Base-by-base conservation (phyloP, 306 rosid genomes). In the Comarum palustre region DNA sequence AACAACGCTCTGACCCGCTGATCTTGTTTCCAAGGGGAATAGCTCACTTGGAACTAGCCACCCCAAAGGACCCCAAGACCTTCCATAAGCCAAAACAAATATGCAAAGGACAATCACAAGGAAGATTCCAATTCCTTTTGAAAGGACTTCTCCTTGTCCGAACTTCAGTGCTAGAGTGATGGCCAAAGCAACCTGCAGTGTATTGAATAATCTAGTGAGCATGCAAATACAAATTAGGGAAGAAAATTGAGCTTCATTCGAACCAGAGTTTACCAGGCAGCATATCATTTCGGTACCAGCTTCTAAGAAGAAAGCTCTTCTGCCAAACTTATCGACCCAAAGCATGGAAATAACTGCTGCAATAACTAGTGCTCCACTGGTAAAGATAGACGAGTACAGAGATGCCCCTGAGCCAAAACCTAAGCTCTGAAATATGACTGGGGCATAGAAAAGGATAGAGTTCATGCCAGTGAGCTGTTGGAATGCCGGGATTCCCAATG, bases 21-120 rank as follows among this genome's bases (percentile, higher is more conserved):
- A 90, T 75, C 99, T 88, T 41, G 89, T 88, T 83, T 95, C 99
- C 73, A 95, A 76, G 25, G 99, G 97, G 59, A 95, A 95, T 4
- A 95, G 76, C 86, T 95, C 99, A 78, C 97, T 92, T 0, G 99
- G 96, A 72, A 95, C 99, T 71, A 95, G 76, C 99, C 99, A 95
- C 19, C 93, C 97, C 29, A 95, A 60, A 10, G 99, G 99, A 55
- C 97, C 97, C 99, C 96, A 95, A 3, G 99, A 90, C 84, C 99
- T 90, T 77, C 99, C 99, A 73, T 92, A 95, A 45, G 93, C 96
- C 87, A 95, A 81, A 24, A 95, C 99, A n/a, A 92, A 95, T 32
- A 88, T 17, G 80, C 86, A 92, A 2, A 95, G 87, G 78, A 84
- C 72, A 6, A 95, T 12, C 24, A 92, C 99, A 48, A 95, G 99